Evolutionary conservation across 2,329 filamentous ascomycete species (phyloP), one percentile per base, ranked within the genome.

Genomic region (Lasiodiplodia citricola): DNA sequence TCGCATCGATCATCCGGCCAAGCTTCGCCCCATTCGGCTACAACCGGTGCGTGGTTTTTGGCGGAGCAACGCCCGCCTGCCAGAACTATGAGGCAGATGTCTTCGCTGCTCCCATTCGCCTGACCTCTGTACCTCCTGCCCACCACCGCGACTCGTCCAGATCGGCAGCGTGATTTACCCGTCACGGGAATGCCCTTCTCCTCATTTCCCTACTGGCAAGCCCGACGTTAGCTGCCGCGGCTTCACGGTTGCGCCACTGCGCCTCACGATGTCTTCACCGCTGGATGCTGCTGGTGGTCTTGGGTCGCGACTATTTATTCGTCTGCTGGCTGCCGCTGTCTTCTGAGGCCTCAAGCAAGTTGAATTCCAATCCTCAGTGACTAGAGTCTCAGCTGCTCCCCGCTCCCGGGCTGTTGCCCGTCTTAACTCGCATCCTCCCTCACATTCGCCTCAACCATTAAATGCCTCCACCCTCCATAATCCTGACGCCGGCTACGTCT

Each of bases 391-490:
- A 50, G 8, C 25, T 18, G 13, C 41, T 50, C 25, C 4, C 25
- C 38, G 31, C 44, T 13, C 35, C 25, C 18, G 41, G 23, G 41
- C 41, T 25, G 7, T 8, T 47, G 57, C 57, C 57, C 38, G 35
- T 41, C 13, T 28, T 14, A 28, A 13, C 37, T 13, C 35, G 63
- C 38, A 18, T 18, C 47, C 52, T 44, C 25, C 56, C 51, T 38
- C 18, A 21, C n/a, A 25, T 31, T 14, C 51, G 18, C 54, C 18
- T 57, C 54, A 21, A 3, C 41, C 65, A 21, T 51, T 67, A 60
- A 60, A 67, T 67, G 65, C 54, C 65, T 67, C 35, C 65, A 21
- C 55, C 65, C 37, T 60, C 65, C 55, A 67, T 60, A 38, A 67
- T 56, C 51, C 55, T 67, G 28, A 58, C 65, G 41, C 56, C 65